Evolutionary conservation across 495 filamentous ascomycete species (phyloP), one percentile per base, ranked within the genome.

Genomic region (Penicillium cataractarum): DNA sequence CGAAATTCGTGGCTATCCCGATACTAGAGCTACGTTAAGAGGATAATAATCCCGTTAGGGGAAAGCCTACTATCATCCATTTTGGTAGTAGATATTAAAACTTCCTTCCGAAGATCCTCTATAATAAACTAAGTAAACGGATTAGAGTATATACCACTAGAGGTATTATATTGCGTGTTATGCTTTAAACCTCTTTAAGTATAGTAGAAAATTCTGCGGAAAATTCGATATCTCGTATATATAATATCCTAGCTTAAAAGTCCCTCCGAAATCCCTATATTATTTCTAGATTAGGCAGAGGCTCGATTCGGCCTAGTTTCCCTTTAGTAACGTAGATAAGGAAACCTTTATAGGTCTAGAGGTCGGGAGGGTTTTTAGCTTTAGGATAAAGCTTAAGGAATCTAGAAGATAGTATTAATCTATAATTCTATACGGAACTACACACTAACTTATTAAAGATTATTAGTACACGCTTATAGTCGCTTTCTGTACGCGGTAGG

Each of bases 171-270:
- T 35, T 9, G 33, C 33, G 33, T 35, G 12, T 35, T 35, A 12
- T 35, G 9, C 39, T 42, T 42, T 42, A 42, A 42, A 42, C 17
- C n/a, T 42, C 7, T 42, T 42, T 42, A 42, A 19, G 17, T 42
- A 19, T 42, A 42, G 10, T 42, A 42, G 17, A n/a, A 42, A 42
- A 42, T n/a, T 42, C 17, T 5, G 2, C 17, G 4, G n/a, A 21
- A 42, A 42, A 42, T 42, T 42, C n/a, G n/a, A 42, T 42, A 42
- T 42, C n/a, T n/a, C n/a, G n/a, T 42, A 42, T 42, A 42, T 42
- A 42, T 19, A 42, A 42, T 42, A 42, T 42, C 39, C 39, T 19
- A 19, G 17, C 39, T 8, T 42, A 42, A 42, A 42, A 42, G 39
- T 42, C 39, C 39, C 39, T 42, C 15, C n/a, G n/a, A 8, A 42